Evolutionary conservation across 371 early-diverging fungal genomes (phyloP).

Genomic region (Mortierella sp.): DNA sequence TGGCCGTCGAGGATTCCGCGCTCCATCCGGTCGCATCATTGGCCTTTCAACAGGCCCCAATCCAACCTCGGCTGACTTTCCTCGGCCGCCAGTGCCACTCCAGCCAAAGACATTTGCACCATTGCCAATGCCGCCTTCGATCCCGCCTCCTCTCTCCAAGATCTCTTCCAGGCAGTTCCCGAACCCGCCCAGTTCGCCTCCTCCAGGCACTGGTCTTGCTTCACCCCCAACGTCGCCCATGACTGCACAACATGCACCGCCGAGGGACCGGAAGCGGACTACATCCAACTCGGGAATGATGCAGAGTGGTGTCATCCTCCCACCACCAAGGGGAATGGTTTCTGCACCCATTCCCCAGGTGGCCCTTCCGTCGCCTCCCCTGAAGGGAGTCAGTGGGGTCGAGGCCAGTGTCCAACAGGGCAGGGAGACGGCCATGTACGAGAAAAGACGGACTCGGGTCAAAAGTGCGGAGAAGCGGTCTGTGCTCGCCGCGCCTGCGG

Average conservation of each 20-base stretch:
- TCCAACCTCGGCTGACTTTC: no score
- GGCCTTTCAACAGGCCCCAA: neutral
- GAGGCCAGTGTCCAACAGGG: no score
- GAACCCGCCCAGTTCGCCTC: neutral
- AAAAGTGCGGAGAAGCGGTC: no score
- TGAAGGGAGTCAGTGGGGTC: no score
- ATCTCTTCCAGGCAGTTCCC: slow-evolving; percentile 25
- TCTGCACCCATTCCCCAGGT: no score
- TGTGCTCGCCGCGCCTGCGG: no score
- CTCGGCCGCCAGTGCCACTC: neutral
- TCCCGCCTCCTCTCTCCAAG: slow-evolving; percentile 28
- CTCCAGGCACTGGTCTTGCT: neutral
- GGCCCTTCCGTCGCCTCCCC: no score
- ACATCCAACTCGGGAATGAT: no score
- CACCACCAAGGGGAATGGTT: neutral
- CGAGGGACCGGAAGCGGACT: no score
- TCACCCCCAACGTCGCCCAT: neutral
- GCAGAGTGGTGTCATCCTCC: neutral
- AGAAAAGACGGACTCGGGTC: no score
- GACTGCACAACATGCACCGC: no score
- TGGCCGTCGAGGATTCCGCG: slow-evolving; percentile 1
- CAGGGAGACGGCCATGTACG: no score
- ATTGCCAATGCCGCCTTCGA: slow-evolving; percentile 29
- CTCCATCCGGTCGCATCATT: slow-evolving; percentile 20
- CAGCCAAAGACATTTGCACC: slow-evolving; percentile 11